Base-by-base conservation (phyloP, 2,329 filamentous ascomycete genomes). In the Fulvia fulva region DNA sequence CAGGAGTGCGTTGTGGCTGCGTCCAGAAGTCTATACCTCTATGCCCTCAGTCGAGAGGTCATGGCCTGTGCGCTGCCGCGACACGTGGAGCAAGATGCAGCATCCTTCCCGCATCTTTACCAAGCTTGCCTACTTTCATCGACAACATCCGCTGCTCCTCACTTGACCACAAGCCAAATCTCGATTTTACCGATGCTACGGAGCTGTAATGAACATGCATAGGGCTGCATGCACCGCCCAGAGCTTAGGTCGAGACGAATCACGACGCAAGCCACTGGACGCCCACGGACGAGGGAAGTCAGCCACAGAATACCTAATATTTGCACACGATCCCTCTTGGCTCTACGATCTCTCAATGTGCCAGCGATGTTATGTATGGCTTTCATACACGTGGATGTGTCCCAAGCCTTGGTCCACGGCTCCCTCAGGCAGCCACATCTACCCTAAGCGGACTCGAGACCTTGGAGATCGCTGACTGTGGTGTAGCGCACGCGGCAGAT, bases 231-330 rank as follows among this genome's bases (percentile, higher is more conserved):
- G 37, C 16, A 41, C 37, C n/a, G 16, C 37, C 5, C 16, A 19
- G 49, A 37, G 49, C 28, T 34, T 25, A n/a, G 26, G 49, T 51
- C 49, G 28, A 51, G 49, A 37, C 49, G 49, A 51, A 51, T 51
- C 28, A 51, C 16, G 6, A 30, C 22, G 22, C 6, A 47, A 25
- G 45, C 22, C 25, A 28, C 22, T n/a, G 2, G 2, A 28, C 45
- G 21, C 8, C 28, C 22, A n/a, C 25, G 9, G 9, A 47, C 21
- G 45, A 14, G 21, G 5, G 28, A 19, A 2, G 9, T 51, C 28
- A 51, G 49, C 49, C 49, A 51, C 37, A 12, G 14, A 37, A 22
- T 28, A 12, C 28, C 28, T 51, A 0, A 30, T 34, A 19, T 23
- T 51, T 37, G 28, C 28, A 41, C 37, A 41, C 37, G 37, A 41